Conservation (phyloP, 2,329 filamentous ascomycete genomes). For the Thielaviopsis musarum region DNA sequence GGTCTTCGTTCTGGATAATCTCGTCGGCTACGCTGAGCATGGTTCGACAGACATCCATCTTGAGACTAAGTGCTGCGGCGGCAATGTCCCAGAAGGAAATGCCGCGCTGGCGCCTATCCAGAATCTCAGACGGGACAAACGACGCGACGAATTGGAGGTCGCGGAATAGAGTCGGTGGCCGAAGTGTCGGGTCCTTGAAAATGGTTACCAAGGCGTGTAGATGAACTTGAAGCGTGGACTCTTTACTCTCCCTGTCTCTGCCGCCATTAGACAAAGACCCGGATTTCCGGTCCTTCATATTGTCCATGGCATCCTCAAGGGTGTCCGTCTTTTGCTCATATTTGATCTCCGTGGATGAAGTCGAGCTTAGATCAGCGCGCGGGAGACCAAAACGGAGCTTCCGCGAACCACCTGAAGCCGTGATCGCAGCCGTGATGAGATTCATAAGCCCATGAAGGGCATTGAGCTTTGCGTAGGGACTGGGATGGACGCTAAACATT, state of each 20-base stretch:
- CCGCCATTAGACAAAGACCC: neutral
- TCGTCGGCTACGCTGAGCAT: conserved; percentile 49
- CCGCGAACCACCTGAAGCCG: conserved; percentile 21
- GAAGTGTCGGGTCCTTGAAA: conserved; percentile 48
- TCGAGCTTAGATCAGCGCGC: conserved; percentile 14
- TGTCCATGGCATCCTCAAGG: conserved; percentile 52
- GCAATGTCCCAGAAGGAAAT: conserved; percentile 87
- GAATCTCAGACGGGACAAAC: conserved; percentile 41
- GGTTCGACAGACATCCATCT: conserved; percentile 70
- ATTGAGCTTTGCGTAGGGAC: conserved; percentile 72
- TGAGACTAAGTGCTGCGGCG: conserved; percentile 72
- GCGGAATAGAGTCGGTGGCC: conserved; percentile 67
- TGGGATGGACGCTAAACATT: conserved; percentile 79
- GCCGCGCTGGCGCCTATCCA: conserved; percentile 45
- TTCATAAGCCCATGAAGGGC: conserved; percentile 70
- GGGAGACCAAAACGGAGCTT: conserved; percentile 22
- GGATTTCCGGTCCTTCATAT: conserved; percentile 41
- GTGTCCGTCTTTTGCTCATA: conserved; percentile 15
- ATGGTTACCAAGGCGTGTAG: conserved; percentile 49
- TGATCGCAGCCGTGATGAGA: conserved; percentile 58
- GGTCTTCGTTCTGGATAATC: conserved; percentile 35
- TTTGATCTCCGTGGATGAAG: conserved; percentile 18
- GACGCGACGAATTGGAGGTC: conserved; percentile 61
- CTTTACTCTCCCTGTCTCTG: conserved; percentile 31
- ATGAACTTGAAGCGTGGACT: conserved; percentile 41